These are phyloP conservation scores for Golubevia pallescens DNA, from an alignment of 1,284 basidiomycete species.

Conservation along the genomic window DNA sequence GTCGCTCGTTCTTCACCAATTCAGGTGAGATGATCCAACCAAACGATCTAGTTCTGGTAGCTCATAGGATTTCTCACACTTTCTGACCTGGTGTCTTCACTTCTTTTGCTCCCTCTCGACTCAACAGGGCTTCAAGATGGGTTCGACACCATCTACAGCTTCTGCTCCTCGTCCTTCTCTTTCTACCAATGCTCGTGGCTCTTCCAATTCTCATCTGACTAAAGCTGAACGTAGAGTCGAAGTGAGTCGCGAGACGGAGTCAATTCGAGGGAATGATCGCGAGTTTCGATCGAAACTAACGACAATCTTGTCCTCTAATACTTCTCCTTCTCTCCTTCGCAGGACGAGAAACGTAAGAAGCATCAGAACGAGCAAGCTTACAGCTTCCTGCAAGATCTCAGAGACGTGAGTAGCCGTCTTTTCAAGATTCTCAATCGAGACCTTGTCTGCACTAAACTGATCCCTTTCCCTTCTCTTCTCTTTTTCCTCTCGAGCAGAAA, in stretches of 20 bases:
- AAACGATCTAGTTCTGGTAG: slow-evolving; percentile 9
- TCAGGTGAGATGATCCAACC: slow-evolving; percentile 8
- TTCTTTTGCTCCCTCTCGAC: slow-evolving; percentile 1
- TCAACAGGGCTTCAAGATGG: slow-evolving; percentile 9
- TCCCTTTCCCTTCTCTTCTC: slow-evolving; percentile 4
- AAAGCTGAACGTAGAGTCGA: slow-evolving; percentile 77
- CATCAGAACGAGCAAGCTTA: slow-evolving; percentile 81
- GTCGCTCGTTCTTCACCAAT: background rate
- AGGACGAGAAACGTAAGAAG: slow-evolving; percentile 80
- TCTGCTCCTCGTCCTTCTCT: slow-evolving; percentile 10
- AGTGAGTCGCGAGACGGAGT: slow-evolving; percentile 24
- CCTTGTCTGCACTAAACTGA: background rate
- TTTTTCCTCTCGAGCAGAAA: slow-evolving; percentile 70
- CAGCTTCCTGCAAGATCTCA: slow-evolving; percentile 77
- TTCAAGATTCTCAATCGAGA: slow-evolving; percentile 30
- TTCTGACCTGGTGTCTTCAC: background rate
- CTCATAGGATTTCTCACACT: slow-evolving; percentile 11
- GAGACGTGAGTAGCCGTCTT: slow-evolving; percentile 69
- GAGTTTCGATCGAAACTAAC: background rate
- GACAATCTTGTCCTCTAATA: background rate
- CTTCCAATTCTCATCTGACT: slow-evolving; percentile 73
- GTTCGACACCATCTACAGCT: slow-evolving; percentile 16
- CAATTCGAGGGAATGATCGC: background rate
- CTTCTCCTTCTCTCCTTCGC: slow-evolving; percentile 52
- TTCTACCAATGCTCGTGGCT: background rate